Base-by-base conservation (phyloP, 441 rosid genomes). In the Brassica balearica region DNA sequence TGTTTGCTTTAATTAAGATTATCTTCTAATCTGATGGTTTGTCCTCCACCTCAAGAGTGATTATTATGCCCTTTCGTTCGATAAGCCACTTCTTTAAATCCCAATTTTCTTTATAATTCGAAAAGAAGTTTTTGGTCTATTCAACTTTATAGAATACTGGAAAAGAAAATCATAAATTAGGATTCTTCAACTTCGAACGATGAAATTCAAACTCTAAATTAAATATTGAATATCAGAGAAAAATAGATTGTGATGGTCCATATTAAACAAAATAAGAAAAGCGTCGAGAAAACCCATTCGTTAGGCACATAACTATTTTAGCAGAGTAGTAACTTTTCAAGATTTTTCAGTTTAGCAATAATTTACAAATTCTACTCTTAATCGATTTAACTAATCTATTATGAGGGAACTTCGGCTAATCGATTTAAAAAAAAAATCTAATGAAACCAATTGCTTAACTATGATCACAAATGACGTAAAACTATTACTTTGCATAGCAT, bases 1-100 rank as follows among this genome's bases (percentile, higher is more conserved):
- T 69, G 27, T 34, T 73, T 53, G 25, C 53, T 73, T 36, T 79
- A 73, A 73, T 63, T 69, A 74, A 68, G 11, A 58, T 74, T 69
- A 79, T 79, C 82, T 74, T 63, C 36, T 29, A 53, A 68, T 48
- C 32, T 55, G 71, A 63, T 69, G 19, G 55, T 20, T 53, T 79
- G 22, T 79, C 63, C 38, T 63, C 55, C 53, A 68, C 60, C 53
- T 68, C 75, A 69, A 69, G 65, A 74, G 46, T 10, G n/a, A 73
- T 62, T 67, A 19, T 38, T 19, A 29, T n/a, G 29, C 62, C 75
- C 70, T 68, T 60, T 69, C 41, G 55, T 55, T 74, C 71, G 51
- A 62, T 62, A 36, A 68, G 82, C 78, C 78, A 61, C 75, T 79
- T 73, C 58, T 72, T 71, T 59, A 41, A 25, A 36, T 9, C 15